A percentile compares a stretch with the other conserved stretches of the same genome.
Conservation (phyloP, 1,139 yeast species). For the Debaryomyces psychrophilus region DNA sequence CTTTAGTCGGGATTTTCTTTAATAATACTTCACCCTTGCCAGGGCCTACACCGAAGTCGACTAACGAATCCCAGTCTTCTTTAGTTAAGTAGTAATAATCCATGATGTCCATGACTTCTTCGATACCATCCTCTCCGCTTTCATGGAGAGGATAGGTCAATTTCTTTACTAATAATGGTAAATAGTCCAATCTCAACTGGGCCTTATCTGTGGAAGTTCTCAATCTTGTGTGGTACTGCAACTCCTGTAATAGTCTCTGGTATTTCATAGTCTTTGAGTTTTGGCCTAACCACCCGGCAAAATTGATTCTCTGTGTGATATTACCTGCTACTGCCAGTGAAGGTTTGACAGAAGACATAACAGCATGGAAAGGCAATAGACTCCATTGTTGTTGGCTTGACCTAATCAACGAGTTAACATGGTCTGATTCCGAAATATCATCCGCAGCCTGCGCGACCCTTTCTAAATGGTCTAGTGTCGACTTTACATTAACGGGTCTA, state of each 20-base stretch:
- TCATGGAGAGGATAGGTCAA: constrained; percentile 59
- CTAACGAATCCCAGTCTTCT: constrained; percentile 87
- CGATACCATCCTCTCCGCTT: constrained; percentile 64
- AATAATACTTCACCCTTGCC: constrained; percentile 45
- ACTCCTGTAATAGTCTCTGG: constrained; percentile 76
- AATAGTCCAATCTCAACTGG: constrained; percentile 77
- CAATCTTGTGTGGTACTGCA: constrained; percentile 85
- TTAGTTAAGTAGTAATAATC: constrained; percentile 83
- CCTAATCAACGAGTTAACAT: constrained; percentile 78
- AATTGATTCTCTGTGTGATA: constrained; percentile 68
- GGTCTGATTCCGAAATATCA: constrained; percentile 78
- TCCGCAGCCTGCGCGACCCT: constrained; percentile 81
- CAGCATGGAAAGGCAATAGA: constrained; percentile 88
- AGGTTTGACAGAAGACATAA: constrained; percentile 85
- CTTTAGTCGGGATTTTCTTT: constrained; percentile 71
- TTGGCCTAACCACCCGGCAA: constrained; percentile 89
- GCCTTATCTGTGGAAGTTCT: constrained; percentile 74
- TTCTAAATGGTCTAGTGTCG: constrained; percentile 54
- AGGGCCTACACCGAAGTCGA: constrained; percentile 80
- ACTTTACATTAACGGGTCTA: constrained; percentile 50
- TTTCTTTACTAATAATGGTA: constrained; percentile 62
- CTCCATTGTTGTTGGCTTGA: constrained; percentile 97
- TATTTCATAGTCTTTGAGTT: constrained; percentile 83
- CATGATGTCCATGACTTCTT: constrained; percentile 65
- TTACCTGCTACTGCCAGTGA: constrained; percentile 76